phyloP scores from a whole-genome alignment of 176 grass and related monocot species.

The Avena eriantha region DNA sequence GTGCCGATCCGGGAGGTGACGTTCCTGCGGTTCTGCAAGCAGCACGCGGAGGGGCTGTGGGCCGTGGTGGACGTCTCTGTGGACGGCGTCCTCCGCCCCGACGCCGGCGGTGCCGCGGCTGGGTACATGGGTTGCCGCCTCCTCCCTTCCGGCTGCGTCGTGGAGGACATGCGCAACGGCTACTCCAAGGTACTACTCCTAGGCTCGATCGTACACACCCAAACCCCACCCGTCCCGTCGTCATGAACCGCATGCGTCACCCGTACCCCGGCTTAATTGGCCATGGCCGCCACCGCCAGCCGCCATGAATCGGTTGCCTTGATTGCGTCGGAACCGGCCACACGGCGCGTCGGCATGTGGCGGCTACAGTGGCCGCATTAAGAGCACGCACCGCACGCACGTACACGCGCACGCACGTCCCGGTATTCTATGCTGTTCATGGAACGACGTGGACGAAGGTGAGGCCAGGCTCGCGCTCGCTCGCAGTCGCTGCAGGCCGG shows the following conservation, averaged over 20 bases:
- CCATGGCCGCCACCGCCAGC: background rate
- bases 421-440: constrained; percentile 49
- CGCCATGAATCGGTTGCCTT: background rate
- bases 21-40: constrained; percentile 93
- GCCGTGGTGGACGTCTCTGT: constrained; percentile 89
- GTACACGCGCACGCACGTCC: background rate
- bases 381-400: background rate
- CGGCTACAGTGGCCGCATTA: constrained; percentile 39
- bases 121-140: constrained; percentile 65
- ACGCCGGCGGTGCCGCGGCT: constrained; percentile 14
- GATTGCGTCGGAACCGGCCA: constrained; percentile 2
- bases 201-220: background rate
- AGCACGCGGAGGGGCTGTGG: constrained; percentile 81
- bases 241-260: background rate
- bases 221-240: background rate
- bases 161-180: constrained; percentile 72
- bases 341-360: constrained; percentile 49
- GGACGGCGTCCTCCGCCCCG: constrained; percentile 48
- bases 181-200: constrained; percentile 65
- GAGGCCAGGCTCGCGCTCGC: constrained; percentile 5
- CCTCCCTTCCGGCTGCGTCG: constrained; percentile 74
- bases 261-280: background rate
- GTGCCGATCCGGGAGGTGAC: constrained; percentile 74
- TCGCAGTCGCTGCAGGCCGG: no score
- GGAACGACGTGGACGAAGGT: background rate